Conservation (phyloP, 345 rosid species). For the Pistacia vera region DNA sequence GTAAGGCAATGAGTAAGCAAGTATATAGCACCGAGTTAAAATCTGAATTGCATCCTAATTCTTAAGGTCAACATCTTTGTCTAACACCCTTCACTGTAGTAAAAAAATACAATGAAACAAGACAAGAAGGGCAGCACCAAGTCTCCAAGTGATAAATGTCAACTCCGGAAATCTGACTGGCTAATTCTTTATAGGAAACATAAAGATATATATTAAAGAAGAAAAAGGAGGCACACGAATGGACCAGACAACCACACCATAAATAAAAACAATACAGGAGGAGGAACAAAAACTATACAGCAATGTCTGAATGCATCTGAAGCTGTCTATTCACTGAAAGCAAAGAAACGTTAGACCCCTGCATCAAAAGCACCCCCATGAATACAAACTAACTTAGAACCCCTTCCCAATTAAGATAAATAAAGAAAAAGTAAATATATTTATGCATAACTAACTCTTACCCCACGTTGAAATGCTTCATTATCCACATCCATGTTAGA, state of each 20-base stretch:
- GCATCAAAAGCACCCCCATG: too few relatives aligned
- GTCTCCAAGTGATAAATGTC: not conserved
- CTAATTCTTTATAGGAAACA: too few relatives aligned
- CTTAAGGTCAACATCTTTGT: not conserved
- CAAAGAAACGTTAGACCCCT: too few relatives aligned
- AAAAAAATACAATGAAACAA: not conserved
- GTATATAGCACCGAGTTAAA: not conserved
- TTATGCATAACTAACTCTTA: constrained; percentile 27
- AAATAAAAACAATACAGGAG: too few relatives aligned
- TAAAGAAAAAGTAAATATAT: too few relatives aligned
- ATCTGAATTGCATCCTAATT: not conserved
- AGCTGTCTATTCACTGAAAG: too few relatives aligned
- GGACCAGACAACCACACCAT: too few relatives aligned
- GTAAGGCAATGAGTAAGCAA: not conserved
- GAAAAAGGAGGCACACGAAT: too few relatives aligned
- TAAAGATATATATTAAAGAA: too few relatives aligned
- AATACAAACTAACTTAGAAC: too few relatives aligned
- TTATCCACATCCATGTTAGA: constrained; percentile 63
- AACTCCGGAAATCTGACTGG: not conserved
- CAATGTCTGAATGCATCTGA: too few relatives aligned
- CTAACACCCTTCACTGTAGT: not conserved
- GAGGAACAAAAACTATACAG: too few relatives aligned
- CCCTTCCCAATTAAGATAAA: not conserved
- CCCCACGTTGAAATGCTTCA: constrained; percentile 42
- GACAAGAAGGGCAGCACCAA: not conserved